Evolutionary conservation across 805 yeast genomes (phyloP).

Genomic region (Huiozyma sinensis): DNA sequence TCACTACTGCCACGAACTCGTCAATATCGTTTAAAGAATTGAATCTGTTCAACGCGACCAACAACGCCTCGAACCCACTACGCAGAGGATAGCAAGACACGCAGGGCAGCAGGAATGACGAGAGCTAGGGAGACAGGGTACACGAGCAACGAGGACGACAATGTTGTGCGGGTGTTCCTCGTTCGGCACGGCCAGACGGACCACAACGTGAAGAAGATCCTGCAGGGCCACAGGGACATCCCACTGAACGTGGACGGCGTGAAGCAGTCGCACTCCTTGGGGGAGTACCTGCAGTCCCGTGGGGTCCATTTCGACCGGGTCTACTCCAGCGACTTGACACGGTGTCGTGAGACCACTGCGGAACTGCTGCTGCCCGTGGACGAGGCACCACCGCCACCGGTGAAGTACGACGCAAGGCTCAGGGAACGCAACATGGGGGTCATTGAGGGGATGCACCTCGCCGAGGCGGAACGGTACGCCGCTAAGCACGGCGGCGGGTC

Average conservation of each 20-base stretch:
- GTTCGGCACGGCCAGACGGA: slow-evolving; percentile 83
- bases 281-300: slow-evolving; percentile 29
- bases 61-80: neutral
- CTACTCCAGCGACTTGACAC: slow-evolving; percentile 32
- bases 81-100: neutral
- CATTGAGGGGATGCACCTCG: slow-evolving; percentile 62
- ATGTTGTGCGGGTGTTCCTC: slow-evolving; percentile 41
- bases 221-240: slow-evolving; percentile 71
- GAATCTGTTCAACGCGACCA: neutral
- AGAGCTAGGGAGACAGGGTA: neutral
- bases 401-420: slow-evolving; percentile 32
- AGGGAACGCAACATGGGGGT: slow-evolving; percentile 75
- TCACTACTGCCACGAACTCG: neutral
- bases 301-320: slow-evolving; percentile 27
- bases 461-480: slow-evolving; percentile 47
- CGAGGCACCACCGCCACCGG: slow-evolving; percentile 4
- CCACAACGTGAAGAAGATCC: slow-evolving; percentile 52
- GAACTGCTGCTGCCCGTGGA: slow-evolving; percentile 27
- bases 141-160: slow-evolving; percentile 27
- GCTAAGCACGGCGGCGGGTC: slow-evolving; percentile 41
- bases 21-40: neutral
- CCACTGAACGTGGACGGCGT: slow-evolving; percentile 52
- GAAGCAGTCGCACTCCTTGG: slow-evolving; percentile 49
- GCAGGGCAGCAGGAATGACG: neutral
- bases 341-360: slow-evolving; percentile 52